phyloP scores from a whole-genome alignment of 768 basidiomycete species.

The Ramaria rubella region DNA sequence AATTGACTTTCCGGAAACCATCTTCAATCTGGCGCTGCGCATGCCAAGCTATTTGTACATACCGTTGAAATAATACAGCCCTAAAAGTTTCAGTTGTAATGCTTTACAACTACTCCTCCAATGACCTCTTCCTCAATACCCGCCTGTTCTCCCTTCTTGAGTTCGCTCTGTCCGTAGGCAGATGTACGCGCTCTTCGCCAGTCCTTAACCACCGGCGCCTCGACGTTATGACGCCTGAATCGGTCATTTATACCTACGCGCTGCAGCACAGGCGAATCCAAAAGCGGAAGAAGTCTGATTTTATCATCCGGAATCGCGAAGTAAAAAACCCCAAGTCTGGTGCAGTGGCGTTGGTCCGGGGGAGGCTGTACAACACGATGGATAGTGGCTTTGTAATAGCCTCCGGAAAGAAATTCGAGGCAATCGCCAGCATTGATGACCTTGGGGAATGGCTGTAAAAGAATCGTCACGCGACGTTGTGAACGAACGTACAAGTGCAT shows the following conservation, averaged over 20 bases:
- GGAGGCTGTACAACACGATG: conserved; percentile 35
- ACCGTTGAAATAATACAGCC: not conserved
- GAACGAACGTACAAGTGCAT: conserved; percentile 25
- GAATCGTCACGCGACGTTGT: not conserved
- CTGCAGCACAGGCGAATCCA: conserved; percentile 27
- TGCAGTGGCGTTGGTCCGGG: conserved; percentile 26
- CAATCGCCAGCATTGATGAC: conserved; percentile 32
- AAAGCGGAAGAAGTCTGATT: conserved; percentile 23
- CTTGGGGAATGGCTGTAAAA: conserved; percentile 23
- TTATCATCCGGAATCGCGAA: conserved; percentile 30
- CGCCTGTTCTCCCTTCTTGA: conserved; percentile 26
- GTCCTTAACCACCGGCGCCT: conserved; percentile 24
- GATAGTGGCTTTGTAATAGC: conserved; percentile 31
- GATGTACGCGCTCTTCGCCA: conserved; percentile 27
- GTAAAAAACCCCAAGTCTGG: conserved; percentile 31
- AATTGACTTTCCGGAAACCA: not conserved
- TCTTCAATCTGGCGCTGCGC: not conserved
- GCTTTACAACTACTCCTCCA: conserved; percentile 27
- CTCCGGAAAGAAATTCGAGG: conserved; percentile 30
- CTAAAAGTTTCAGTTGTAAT: conserved; percentile 25
- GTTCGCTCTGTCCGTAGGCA: conserved; percentile 25
- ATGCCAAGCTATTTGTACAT: not conserved
- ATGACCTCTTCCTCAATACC: conserved; percentile 29
- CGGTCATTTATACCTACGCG: conserved; percentile 25
- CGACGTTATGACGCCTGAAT: conserved; percentile 17